Evolutionary conservation across 768 basidiomycete species (phyloP).

Genomic region (Austroboletus eburneus): DNA sequence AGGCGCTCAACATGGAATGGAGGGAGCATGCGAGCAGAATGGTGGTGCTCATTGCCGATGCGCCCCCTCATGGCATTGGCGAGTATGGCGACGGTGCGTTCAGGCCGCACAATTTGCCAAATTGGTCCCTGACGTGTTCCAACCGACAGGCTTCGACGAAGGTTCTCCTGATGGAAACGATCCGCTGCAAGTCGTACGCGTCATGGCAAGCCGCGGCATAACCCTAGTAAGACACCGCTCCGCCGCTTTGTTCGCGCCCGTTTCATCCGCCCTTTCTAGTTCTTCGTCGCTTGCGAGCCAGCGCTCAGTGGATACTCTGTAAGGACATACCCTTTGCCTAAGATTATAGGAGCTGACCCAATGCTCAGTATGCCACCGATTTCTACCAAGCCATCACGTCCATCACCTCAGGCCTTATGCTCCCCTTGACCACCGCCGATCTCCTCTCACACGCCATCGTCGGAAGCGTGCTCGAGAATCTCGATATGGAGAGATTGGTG

Average conservation of each 20-base stretch:
- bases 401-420: constrained; percentile 94
- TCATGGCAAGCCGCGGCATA: constrained; percentile 89
- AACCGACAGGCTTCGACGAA: constrained; percentile 74
- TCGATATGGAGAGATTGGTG: constrained; percentile 97
- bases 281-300: constrained; percentile 99
- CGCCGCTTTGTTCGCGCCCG: neutral
- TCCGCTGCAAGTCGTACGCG: constrained; percentile 80
- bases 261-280: constrained; percentile 43
- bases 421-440: constrained; percentile 93
- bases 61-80: constrained; percentile 95
- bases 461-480: constrained; percentile 93
- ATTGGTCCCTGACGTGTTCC: constrained; percentile 11
- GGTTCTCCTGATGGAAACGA: constrained; percentile 94
- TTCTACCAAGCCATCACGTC: constrained; percentile 90
- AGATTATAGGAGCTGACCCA: constrained; percentile 6
- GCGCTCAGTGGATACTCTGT: constrained; percentile 90
- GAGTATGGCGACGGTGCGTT: constrained; percentile 90
- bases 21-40: constrained; percentile 85
- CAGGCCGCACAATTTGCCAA: neutral
- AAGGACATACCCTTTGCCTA: constrained; percentile 30
- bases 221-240: constrained; percentile 59
- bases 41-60: constrained; percentile 95
- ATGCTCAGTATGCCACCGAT: constrained; percentile 76
- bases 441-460: constrained; percentile 94
- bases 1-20: constrained; percentile 90